Base-by-base conservation (phyloP, 2,329 filamentous ascomycete species). In the Ophiostoma fasciatum region DNA sequence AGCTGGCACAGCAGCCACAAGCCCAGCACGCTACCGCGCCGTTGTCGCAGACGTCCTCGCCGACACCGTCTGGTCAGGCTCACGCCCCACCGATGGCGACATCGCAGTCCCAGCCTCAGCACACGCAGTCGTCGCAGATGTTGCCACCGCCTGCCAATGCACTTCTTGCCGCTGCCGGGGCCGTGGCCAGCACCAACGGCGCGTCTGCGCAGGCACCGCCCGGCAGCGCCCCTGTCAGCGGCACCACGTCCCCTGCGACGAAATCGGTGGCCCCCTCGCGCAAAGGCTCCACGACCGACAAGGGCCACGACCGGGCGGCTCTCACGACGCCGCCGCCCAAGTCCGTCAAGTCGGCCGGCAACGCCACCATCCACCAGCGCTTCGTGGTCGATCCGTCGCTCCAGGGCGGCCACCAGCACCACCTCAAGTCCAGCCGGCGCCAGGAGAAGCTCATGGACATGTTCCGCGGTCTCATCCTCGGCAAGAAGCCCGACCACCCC, bases 401-500 rank as follows among this genome's bases (percentile, higher is more conserved):
- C 7, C 62, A 78, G 43, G 82, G 82, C 44, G 71, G 75, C 25
- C 90, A 98, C 51, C 78, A 82, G 49, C 90, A 98, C 54, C 74
- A 83, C 48, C 74, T 98, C 44, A 90, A 83, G 60, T 87, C 82
- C 42, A 82, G 82, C 42, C 84, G 83, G 54, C 74, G 90, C 39
- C 88, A 98, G 57, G 88, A 98, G 59, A 96, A 94, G 60, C 66
- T 98, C 38, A 79, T 82, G 15, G 85, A 92, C 55, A 82, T 96
- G 74, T 79, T 93, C 58, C 80, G 85, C 47, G 78, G 79, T 47
- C 71, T 94, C 48, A 69, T 96, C 36, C 84, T 83, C 45, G 41
- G 41, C 20, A 87, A 83, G 59, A 79, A 81, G 55, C 80, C 82
- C 52, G 82, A 87, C 43, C 68, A 73, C 13, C 66, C 77, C 20